Base-by-base conservation (phyloP, 2,329 filamentous ascomycete species). In the Waltergamsia citrina region DNA sequence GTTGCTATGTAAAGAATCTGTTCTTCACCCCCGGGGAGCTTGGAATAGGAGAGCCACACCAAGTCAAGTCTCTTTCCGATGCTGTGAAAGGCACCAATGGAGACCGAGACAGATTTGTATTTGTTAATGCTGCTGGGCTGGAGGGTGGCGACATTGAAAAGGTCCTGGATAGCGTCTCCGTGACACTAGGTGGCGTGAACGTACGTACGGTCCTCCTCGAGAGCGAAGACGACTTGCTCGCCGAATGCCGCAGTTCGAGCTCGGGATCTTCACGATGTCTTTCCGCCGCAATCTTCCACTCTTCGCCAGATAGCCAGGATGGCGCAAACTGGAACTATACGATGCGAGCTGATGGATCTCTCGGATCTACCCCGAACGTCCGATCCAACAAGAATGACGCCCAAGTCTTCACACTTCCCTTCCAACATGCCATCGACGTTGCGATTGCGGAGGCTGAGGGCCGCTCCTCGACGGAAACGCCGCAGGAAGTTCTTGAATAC, bases 101-200 rank as follows among this genome's bases (percentile, higher is more conserved):
- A 5, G 54, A 56, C 14, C 69, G 81, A 44, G 56, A 81, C 41
- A 83, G 71, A 14, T 67, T 92, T 10, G 77, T 77, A 16, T 83
- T 93, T 39, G 78, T 90, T 33, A 78, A 88, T 50, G 85, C 75
- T 53, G 81, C 80, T 15, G 59, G 73, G 34, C 63, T 63, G n/a
- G n/a, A n/a, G 0, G 78, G 74, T 11, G 83, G 82, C 12, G 70
- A 79, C 37, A 85, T 90, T 35, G 74, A 80, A 34, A 59, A 61
- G 10, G 75, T 90, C 22, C 85, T 90, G 40, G 60, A 69, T 38
- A 51, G 60, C 5, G 51, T 50, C 10, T 37, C 41, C 20, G 31
- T 41, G 2, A n/a, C n/a, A n/a, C n/a, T n/a, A n/a, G 37, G 39
- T 7, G 43, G 52, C 17, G 35, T 33, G 1, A 34, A 32, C 7